phyloP scores from a whole-genome alignment of 192 early-diverging fungal species.

The Coemansia sp. region DNA sequence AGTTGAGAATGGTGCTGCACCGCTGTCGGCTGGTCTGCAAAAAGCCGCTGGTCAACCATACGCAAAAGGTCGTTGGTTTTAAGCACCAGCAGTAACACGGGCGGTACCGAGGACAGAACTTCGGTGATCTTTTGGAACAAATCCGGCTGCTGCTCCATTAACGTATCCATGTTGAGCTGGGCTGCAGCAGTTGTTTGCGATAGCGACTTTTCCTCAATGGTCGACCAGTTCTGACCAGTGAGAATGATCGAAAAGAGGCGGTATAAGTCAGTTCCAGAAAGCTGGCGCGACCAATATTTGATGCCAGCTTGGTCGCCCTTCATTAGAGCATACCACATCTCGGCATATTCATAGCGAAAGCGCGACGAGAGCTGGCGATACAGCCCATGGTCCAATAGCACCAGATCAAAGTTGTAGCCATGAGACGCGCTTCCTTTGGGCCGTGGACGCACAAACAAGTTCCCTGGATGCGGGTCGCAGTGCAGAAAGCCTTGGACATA shows the following conservation, averaged over 20 bases:
- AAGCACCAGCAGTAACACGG: conserved; percentile 80
- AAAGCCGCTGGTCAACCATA: conserved; percentile 59
- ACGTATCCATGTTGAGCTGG: conserved; percentile 52
- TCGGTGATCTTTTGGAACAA: conserved; percentile 74
- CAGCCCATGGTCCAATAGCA: conserved; percentile 85
- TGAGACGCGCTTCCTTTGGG: conserved; percentile 37
- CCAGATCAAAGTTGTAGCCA: conserved; percentile 80
- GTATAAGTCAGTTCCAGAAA: conserved; percentile 79
- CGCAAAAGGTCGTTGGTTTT: conserved; percentile 91
- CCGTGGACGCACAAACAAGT: conserved; percentile 69
- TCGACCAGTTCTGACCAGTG: conserved; percentile 81
- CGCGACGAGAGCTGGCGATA: conserved; percentile 72
- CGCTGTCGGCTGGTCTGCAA: conserved; percentile 38
- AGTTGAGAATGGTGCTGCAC: conserved; percentile 49
- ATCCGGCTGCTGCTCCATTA: conserved; percentile 57
- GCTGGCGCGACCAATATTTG: conserved; percentile 58
- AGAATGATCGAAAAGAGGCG: conserved; percentile 82
- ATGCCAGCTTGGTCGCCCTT: conserved; percentile 73
- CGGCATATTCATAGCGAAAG: conserved; percentile 81
- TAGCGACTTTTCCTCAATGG: conserved; percentile 54
- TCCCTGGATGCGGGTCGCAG: conserved; percentile 94
- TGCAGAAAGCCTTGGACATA: conserved; percentile 82
- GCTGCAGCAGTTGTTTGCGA: conserved; percentile 44
- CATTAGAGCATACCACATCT: conserved; percentile 84
- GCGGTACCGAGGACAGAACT: conserved; percentile 78